Base-by-base conservation (phyloP, 352 stramenopile species). In the Phytophthora colocasiae region DNA sequence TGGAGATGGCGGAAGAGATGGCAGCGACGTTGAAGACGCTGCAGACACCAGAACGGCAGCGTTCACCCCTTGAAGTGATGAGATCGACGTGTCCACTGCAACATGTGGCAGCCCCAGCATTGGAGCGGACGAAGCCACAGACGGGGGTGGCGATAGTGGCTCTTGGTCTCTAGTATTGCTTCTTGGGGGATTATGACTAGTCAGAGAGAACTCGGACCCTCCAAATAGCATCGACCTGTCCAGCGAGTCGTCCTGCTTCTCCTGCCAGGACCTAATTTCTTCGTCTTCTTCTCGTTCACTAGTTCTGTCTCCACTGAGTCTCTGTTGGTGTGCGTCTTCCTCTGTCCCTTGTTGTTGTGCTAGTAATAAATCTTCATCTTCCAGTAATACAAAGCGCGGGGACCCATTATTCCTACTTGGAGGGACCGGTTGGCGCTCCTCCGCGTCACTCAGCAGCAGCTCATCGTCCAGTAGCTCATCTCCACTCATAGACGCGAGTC, bases 371-470 rank as follows among this genome's bases (percentile, higher is more conserved):
- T 88, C 75, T 15, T 79, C 74, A 24, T 90, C 81, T 14, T 85
- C 69, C 26, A 92, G 50, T 17, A 92, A 59, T 49, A 89, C 81
- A 50, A 92, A 92, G 10, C 80, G 80, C 48, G 83, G 83, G 57
- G 72, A 59, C 44, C 70, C 39, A 24, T 38, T 22, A 22, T 7
- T 45, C 26, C 49, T 44, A 24, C 24, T 7, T 5, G 11, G 24
- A 14, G 31, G 15, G 3, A 57, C 59, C 62, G 66, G 26, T 29
- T 41, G 52, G 1, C 51, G 52, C 22, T 73, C 71, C 12, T 75
- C 72, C 0, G 66, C 68, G 26, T 80, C 76, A 43, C 74, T 83
- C 44, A 77, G 72, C 17, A 81, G 66, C 45, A 77, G 56, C n/a
- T 79, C 75, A 44, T 73, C 72, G 19, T 75, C 66, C 22, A 78